Evolutionary conservation across 1,284 basidiomycete species (phyloP).

Genomic region (Fistulina hepatica): DNA sequence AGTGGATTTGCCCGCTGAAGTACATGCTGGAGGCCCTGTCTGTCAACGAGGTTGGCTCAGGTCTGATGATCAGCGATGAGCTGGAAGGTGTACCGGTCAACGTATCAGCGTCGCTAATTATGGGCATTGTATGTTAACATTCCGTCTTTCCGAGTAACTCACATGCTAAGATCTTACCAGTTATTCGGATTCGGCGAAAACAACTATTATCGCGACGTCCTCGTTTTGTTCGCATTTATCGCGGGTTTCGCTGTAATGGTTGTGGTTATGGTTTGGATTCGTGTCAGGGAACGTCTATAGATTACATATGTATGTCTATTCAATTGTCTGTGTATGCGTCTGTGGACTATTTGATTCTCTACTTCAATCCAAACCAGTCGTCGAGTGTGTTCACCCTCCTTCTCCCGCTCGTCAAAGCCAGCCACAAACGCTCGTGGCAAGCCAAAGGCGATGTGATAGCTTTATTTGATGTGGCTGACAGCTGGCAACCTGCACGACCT

Average conservation of each 20-base stretch:
- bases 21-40: conserved; percentile 74
- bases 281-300: conserved; percentile 58
- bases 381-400: too few species aligned
- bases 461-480: too few species aligned
- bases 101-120: conserved; percentile 71
- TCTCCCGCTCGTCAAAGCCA: too few species aligned
- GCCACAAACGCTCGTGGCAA: too few species aligned
- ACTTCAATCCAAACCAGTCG: too few species aligned
- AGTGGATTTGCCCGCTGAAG: conserved; percentile 67
- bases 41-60: conserved; percentile 82
- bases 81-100: conserved; percentile 73
- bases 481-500: too few species aligned
- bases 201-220: conserved; percentile 77
- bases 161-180: conserved; percentile 22
- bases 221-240: conserved; percentile 78
- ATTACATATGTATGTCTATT: too few species aligned
- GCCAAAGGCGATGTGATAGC: too few species aligned
- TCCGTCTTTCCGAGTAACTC: background rate
- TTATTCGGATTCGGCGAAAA: conserved; percentile 73
- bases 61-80: conserved; percentile 71
- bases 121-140: conserved; percentile 54
- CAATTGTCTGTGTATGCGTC: too few species aligned
- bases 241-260: conserved; percentile 63
- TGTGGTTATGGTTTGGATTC: conserved; percentile 62
- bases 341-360: too few species aligned